Evolutionary conservation across 148 eudicot species (phyloP), one percentile per base, ranked within the genome.

Genomic region (Cornus controversa): DNA sequence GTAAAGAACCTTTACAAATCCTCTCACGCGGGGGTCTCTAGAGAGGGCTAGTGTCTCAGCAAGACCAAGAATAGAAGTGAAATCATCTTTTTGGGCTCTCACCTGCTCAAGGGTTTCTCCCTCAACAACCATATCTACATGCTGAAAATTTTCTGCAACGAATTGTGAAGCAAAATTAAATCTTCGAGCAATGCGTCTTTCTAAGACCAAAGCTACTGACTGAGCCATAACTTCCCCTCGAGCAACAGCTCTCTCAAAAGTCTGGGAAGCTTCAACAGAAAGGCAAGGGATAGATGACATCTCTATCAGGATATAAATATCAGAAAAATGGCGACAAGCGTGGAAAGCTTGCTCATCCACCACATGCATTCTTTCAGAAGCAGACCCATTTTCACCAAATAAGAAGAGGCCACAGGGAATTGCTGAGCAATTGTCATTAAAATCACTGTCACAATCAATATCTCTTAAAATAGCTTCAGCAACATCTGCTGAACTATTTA

Each of bases 231-330:
- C 80, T 60, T 89, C 86, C 67, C 98, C 99, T 71, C 92, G 92
- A 73, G 89, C 86, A 74, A 96, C 86, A 58, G 93, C 91, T 89
- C 92, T 91, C 85, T 93, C 99, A 80, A 96, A 96, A 69, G 90
- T 87, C 80, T 90, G 93, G 79, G 94, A 90, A 72, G 98, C 97
- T 82, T 96, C 98, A 81, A 89, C 88, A 54, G 93, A 91, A 80
- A 96, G 91, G 85, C 92, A 90, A 80, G 98, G 92, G 81, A 91
- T 87, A 67, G 98, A 91, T 83, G 93, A 82, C 97, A 96, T 96
- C 79, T 96, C 98, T 68, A 93, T 83, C 68, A 96, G 85, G 57
- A 93, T 84, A 79, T 90, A 87, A 72, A 88, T 85, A 78, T 96
- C 99, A 42, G 99, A 90, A 82, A 96, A 95, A 84, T 89, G 87